Percentiles rank a stretch among this genome's conserved stretches.
Conservation (phyloP, 768 basidiomycete genomes). For the Tulasnella sp. region DNA sequence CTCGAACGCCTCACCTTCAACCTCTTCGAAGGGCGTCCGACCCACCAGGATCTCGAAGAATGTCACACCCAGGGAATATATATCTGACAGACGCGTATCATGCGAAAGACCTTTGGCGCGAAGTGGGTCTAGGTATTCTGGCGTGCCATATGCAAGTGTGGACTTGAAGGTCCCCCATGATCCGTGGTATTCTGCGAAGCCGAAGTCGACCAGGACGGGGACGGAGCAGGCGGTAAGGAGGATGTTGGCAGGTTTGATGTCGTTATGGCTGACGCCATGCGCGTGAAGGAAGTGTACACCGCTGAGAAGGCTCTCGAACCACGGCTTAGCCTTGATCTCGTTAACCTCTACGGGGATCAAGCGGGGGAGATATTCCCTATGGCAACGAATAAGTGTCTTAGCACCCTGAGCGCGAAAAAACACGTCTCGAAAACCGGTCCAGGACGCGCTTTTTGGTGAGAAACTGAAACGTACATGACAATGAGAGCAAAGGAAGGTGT, state of each 20-base stretch:
- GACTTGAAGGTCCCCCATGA: conserved; percentile 47
- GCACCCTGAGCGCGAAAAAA: neutral
- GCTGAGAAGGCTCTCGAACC: conserved; percentile 74
- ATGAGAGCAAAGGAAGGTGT: conserved; percentile 83
- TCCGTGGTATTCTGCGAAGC: conserved; percentile 78
- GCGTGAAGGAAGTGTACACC: conserved; percentile 76
- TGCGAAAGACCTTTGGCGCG: conserved; percentile 80
- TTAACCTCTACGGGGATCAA: conserved; percentile 82
- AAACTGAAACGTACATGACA: conserved; percentile 62
- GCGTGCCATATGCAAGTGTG: conserved; percentile 80
- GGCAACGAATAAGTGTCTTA: neutral
- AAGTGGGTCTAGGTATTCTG: conserved; percentile 92
- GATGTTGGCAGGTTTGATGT: conserved; percentile 94
- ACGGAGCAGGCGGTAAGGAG: conserved; percentile 65
- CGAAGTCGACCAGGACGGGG: conserved; percentile 90
- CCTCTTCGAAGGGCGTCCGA: conserved; percentile 82
- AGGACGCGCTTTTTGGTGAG: too few relatives aligned
- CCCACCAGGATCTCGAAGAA: conserved; percentile 92
- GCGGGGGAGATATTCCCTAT: conserved; percentile 76
- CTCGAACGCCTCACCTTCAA: conserved; percentile 64
- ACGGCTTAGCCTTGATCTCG: conserved; percentile 61
- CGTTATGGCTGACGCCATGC: conserved; percentile 81
- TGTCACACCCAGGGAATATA: conserved; percentile 79
- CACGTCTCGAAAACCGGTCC: neutral
- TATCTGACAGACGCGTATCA: conserved; percentile 85